Evolutionary conservation across 345 rosid genomes (phyloP).

Genomic region (Cardamine occulta): DNA sequence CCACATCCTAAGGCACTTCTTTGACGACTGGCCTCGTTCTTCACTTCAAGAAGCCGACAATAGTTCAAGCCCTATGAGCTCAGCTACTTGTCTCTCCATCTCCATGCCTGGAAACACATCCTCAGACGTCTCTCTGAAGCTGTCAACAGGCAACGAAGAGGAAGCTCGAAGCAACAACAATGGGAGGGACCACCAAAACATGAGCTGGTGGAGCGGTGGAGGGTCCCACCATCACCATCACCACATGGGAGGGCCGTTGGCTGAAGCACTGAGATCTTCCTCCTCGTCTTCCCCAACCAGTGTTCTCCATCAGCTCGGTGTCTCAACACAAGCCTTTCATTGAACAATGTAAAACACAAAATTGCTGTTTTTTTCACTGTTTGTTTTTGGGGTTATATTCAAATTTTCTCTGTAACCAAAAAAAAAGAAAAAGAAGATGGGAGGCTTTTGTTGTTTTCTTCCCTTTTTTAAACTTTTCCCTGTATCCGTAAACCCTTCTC

Average conservation of each 20-base stretch:
- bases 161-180: slow-evolving; percentile 41
- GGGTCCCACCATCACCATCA: slow-evolving; percentile 47
- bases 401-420: slow-evolving; percentile 11
- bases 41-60: slow-evolving; percentile 47
- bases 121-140: slow-evolving; percentile 85
- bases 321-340: slow-evolving; percentile 46
- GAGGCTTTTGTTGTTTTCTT: slow-evolving; percentile 31
- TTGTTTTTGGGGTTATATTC: slow-evolving; percentile 27
- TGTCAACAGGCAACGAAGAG: slow-evolving; percentile 68
- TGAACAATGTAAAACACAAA: slow-evolving; percentile 35
- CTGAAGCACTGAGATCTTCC: slow-evolving; percentile 79
- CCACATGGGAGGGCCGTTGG: slow-evolving; percentile 88
- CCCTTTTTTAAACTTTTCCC: not conserved
- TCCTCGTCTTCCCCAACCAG: slow-evolving; percentile 71
- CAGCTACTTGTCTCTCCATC: slow-evolving; percentile 68
- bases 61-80: slow-evolving; percentile 47
- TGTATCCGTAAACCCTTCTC: slow-evolving; percentile 26
- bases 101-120: slow-evolving; percentile 71
- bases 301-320: slow-evolving; percentile 66
- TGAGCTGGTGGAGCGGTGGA: slow-evolving; percentile 71
- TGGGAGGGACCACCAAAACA: slow-evolving; percentile 54
- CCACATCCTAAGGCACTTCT: slow-evolving; percentile 74
- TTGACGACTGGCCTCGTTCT: slow-evolving; percentile 86
- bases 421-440: not conserved
- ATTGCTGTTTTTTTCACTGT: slow-evolving; percentile 2